Evolutionary conservation across 768 basidiomycete species (phyloP).

Genomic region (Trametes sanguinea): DNA sequence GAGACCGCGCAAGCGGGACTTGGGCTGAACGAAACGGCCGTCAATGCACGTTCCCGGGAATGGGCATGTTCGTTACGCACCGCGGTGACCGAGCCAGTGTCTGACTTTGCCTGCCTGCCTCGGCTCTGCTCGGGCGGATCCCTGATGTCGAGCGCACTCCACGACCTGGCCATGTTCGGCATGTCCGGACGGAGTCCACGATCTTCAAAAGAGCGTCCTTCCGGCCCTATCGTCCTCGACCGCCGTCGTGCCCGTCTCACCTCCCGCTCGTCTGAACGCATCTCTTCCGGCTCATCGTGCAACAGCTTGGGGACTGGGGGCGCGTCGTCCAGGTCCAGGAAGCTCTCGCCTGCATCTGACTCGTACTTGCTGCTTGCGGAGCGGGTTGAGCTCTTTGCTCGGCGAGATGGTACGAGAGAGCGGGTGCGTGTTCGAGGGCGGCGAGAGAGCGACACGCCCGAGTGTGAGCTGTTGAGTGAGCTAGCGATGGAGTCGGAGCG

Average conservation of each 20-base stretch:
- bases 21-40: conserved; percentile 29
- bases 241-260: conserved; percentile 15
- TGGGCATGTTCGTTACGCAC: conserved; percentile 21
- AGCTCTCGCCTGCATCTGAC: conserved; percentile 20
- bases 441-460: conserved; percentile 31
- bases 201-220: not conserved
- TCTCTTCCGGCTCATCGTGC: conserved; percentile 24
- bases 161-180: conserved; percentile 11
- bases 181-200: not conserved
- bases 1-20: conserved; percentile 37
- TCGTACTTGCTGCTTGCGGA: conserved; percentile 17
- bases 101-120: conserved; percentile 28
- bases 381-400: conserved; percentile 31
- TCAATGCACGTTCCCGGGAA: not conserved
- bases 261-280: conserved; percentile 10
- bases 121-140: conserved; percentile 16
- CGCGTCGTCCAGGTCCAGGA: conserved; percentile 22
- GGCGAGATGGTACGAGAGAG: conserved; percentile 25
- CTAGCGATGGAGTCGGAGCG: conserved; percentile 36
- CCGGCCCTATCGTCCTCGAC: conserved; percentile 17
- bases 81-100: conserved; percentile 28
- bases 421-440: conserved; percentile 35
- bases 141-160: conserved; percentile 21
- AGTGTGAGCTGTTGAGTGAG: conserved; percentile 26
- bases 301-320: conserved; percentile 23